Evolutionary conservation across 177 flowering plant genomes (phyloP).

Genomic region (Vitis hybrid): DNA sequence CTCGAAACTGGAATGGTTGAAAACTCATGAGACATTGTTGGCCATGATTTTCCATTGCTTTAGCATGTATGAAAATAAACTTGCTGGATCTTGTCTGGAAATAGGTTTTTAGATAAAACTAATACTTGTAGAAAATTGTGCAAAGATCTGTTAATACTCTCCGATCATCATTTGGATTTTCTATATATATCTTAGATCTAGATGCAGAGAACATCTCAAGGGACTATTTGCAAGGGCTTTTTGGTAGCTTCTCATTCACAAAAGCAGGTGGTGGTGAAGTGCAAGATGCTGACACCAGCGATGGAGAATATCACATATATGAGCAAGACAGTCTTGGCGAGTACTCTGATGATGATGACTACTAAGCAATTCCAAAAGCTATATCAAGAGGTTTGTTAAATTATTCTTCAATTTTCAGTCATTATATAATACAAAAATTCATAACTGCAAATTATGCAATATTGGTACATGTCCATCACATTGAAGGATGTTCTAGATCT

Average conservation of each 20-base stretch:
- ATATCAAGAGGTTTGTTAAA: background rate
- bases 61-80: background rate
- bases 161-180: conserved; percentile 19
- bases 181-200: conserved; percentile 43
- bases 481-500: no score
- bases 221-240: conserved; percentile 74
- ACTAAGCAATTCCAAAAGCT: background rate
- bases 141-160: background rate
- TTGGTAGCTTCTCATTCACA: conserved; percentile 60
- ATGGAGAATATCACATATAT: conserved; percentile 72
- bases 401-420: no score
- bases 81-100: background rate
- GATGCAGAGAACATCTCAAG: conserved; percentile 53
- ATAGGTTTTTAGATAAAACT: background rate
- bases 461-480: no score
- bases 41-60: background rate
- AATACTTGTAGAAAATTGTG: background rate
- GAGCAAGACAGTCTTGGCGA: conserved; percentile 56
- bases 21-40: background rate
- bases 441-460: no score
- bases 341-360: conserved; percentile 36
- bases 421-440: no score
- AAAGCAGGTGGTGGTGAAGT: conserved; percentile 20
- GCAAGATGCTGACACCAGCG: conserved; percentile 42
- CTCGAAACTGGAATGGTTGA: background rate